Evolutionary conservation across 2,329 filamentous ascomycete species (phyloP), one percentile per base, ranked within the genome.

Genomic region (Cercospora brassicicola): DNA sequence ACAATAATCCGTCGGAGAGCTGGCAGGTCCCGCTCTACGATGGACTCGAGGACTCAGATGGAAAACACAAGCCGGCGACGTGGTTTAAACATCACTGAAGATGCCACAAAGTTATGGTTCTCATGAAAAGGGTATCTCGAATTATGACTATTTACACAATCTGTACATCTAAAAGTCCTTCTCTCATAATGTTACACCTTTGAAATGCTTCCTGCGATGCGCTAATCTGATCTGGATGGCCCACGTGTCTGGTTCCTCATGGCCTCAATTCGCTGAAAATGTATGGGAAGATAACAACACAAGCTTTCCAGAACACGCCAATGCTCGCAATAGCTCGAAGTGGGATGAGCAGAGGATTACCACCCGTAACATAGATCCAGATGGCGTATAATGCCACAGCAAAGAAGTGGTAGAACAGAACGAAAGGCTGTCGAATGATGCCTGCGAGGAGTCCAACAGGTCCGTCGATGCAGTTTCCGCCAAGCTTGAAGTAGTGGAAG

Each of bases 341-440:
- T 3, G 83, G 83, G 48, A 79, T 71, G 31, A 76, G 71, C 65
- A 80, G 74, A 1, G 78, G 64, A 73, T 69, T 85, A 78, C 76
- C 85, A 76, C 77, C 84, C 1, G 73, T 83, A 71, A 89, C 80
- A 53, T 82, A 77, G n/a, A 89, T 80, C 90, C 91, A 96, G 72
- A 98, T 93, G 28, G 90, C 89, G 72, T 96, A 87, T 73, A 98
- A 89, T 2, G 95, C 95, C 33, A 99, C 95, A 30, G 89, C 88
- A 82, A 97, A 99, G 83, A 99, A 99, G 81, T 99, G 95, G 78
- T 91, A 91, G 74, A 95, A 89, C 45, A 99, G 88, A 45, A 93
- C 86, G 62, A 89, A 80, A 0, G 95, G 95, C 64, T 89, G 87
- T 60, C 89, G 87, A 72, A 96, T 89, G 66, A 98, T 86, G 13